phyloP scores from a whole-genome alignment of 78 protist species.

The Protostelium mycophagum region DNA sequence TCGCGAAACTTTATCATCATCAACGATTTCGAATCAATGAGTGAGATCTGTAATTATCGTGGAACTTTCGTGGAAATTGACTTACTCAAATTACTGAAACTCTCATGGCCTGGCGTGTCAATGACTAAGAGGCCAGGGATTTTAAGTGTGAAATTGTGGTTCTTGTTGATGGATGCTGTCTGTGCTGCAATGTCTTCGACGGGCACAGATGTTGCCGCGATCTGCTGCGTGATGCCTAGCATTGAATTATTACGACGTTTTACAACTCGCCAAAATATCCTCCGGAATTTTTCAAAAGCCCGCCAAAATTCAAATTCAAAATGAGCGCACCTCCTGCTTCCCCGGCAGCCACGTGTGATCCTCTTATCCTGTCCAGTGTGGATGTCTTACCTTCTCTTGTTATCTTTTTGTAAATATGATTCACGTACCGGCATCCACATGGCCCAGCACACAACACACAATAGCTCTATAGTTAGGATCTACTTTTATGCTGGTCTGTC shows the following conservation, averaged over 20 bases:
- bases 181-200: constrained; percentile 63
- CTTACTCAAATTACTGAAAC: constrained; percentile 89
- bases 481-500: background rate
- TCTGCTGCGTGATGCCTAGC: constrained; percentile 98
- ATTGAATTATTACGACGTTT: background rate
- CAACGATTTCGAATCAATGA: too few relatives aligned
- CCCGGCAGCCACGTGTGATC: constrained; percentile 95
- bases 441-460: constrained; percentile 97
- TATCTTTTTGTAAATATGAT: background rate
- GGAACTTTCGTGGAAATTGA: background rate
- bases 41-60: background rate
- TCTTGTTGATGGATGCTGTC: constrained; percentile 46
- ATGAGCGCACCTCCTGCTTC: constrained; percentile 96
- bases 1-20: too few relatives aligned
- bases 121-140: constrained; percentile 98
- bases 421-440: constrained; percentile 97
- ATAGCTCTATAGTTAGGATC: constrained; percentile 79
- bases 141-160: constrained; percentile 26
- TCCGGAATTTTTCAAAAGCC: too few relatives aligned
- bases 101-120: constrained; percentile 99
- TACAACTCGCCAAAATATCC: too few relatives aligned
- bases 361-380: constrained; percentile 94
- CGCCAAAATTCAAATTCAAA: background rate
- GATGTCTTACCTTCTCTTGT: constrained; percentile 88
- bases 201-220: constrained; percentile 99